Evolutionary conservation across 1,284 basidiomycete species (phyloP).

Genomic region (Ustilago trichophora): DNA sequence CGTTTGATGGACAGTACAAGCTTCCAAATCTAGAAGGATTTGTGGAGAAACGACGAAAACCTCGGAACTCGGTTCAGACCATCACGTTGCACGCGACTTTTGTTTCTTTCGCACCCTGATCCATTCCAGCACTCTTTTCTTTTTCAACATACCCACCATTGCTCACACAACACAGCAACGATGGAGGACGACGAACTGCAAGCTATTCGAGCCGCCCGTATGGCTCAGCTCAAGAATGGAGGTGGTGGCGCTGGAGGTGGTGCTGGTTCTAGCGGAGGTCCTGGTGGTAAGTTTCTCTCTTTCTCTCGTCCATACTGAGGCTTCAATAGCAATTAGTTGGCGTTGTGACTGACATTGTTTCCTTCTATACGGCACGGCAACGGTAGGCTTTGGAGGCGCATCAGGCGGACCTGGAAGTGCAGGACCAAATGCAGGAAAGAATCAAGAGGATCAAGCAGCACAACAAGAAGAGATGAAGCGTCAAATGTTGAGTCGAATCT

Average conservation of each 20-base stretch:
- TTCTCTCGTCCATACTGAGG: not conserved
- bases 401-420: constrained; percentile 53
- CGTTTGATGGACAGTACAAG: too few relatives aligned
- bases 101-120: too few relatives aligned
- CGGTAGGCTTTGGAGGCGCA: constrained; percentile 15
- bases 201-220: constrained; percentile 64
- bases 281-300: constrained; percentile 12
- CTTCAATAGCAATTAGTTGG: not conserved
- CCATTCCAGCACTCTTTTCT: too few relatives aligned
- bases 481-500: constrained; percentile 81
- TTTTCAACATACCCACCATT: too few relatives aligned
- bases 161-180: not conserved
- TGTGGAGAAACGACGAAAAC: too few relatives aligned
- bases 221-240: constrained; percentile 56
- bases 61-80: too few relatives aligned
- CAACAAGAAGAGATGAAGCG: constrained; percentile 70
- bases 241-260: constrained; percentile 18
- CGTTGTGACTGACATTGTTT: too few relatives aligned
- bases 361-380: too few relatives aligned
- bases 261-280: too few relatives aligned
- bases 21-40: too few relatives aligned
- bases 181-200: constrained; percentile 67
- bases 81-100: too few relatives aligned
- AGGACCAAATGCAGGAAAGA: constrained; percentile 60
- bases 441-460: constrained; percentile 62